Evolutionary conservation across 768 basidiomycete genomes (phyloP).

Genomic region (Heimioporus sp.): DNA sequence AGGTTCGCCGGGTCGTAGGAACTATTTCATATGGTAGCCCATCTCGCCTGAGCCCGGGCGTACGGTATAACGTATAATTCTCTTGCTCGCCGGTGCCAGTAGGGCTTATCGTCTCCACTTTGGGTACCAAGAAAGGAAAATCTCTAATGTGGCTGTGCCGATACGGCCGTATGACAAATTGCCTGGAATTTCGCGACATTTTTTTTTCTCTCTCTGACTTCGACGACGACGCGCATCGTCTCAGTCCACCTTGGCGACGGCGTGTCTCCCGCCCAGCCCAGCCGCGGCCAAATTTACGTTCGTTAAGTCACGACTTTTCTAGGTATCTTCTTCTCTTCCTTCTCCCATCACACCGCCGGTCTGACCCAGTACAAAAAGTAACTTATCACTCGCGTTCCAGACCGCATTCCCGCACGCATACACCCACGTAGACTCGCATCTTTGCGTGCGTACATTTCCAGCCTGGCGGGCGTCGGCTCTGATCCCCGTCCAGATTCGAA

Average conservation of each 20-base stretch:
- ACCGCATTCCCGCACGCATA: slow-evolving; percentile 7
- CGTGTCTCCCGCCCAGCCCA: no score
- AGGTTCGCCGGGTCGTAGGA: no score
- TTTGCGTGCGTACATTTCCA: slow-evolving; percentile 9
- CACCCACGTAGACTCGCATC: background rate
- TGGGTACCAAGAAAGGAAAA: slow-evolving; percentile 12
- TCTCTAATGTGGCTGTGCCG: slow-evolving; percentile 19
- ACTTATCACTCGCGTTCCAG: slow-evolving; percentile 9
- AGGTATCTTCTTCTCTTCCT: no score
- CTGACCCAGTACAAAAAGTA: slow-evolving; percentile 3
- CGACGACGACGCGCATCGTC: slow-evolving; percentile 13
- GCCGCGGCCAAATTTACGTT: slow-evolving; percentile 2
- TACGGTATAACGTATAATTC: no score
- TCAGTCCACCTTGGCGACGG: background rate
- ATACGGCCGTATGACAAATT: slow-evolving; percentile 26
- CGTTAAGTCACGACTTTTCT: slow-evolving; percentile 15
- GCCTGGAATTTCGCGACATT: slow-evolving; percentile 7
- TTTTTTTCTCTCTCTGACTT: slow-evolving; percentile 11
- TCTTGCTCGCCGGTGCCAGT: no score
- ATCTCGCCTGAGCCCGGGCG: no score
- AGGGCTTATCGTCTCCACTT: background rate
- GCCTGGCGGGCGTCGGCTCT: background rate
- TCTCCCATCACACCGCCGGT: no score
- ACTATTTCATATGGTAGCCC: no score
- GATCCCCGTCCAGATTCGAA: slow-evolving; percentile 12